Evolutionary conservation across 148 eudicot species (phyloP), one percentile per base, ranked within the genome.

Genomic region (Rhododendron henanense): DNA sequence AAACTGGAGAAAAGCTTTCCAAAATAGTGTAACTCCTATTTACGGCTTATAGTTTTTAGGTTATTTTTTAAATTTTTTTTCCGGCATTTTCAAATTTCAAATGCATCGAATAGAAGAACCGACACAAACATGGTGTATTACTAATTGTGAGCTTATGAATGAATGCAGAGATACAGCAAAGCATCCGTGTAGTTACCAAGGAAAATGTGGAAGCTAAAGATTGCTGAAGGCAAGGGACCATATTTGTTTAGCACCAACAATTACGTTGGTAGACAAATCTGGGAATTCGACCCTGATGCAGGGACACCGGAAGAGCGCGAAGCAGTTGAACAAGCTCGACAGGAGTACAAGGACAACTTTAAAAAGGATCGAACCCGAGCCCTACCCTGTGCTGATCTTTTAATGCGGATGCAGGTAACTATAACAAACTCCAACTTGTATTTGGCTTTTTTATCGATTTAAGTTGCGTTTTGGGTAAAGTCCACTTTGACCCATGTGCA

Each of bases 141-240:
- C 10, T 59, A 21, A 59, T 21, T 21, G 65, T 59, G 65, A 59
- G 19, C n/a, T 59, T 59, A 6, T 63, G 69, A 63, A 21, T 59
- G n/a, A 59, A 59, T 59, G 28, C 69, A 63, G 28, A 63, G 10
- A 63, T 63, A 28, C 2, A 23, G 28, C 69, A 23, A 63, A 23
- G 69, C 69, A 63, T 63, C 13, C 23, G 69, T 6, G 69, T 7
- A 23, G 25, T 63, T 63, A 63, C 69, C 23, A 63, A 23, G 69
- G 28, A 63, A 63, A 63, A 63, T 85, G 87, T 85, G 87, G 83
- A 85, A 85, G 76, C 78, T 85, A 1, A 85, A 85, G 83, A 8
- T 85, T 39, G 87, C 83, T 0, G 77, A 85, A 85, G 87, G 87
- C 0, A 16, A 79, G 1, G 87, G 87, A 8, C 87, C 87, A 59